Evolutionary conservation across 23 red algal species (phyloP).

Genomic region (Gracilaria caudata): DNA sequence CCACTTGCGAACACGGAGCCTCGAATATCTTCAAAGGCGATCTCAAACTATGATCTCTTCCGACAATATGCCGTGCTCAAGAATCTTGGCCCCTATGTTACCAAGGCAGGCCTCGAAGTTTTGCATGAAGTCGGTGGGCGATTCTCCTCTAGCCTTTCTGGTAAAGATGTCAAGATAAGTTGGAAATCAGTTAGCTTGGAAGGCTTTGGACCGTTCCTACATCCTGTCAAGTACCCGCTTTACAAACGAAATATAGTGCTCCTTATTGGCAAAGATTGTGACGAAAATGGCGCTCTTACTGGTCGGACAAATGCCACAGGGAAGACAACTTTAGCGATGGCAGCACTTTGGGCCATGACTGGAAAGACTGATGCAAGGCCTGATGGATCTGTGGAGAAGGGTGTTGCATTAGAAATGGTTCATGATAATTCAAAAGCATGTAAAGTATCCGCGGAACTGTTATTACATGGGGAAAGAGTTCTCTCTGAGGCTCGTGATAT

Average conservation of each 20-base stretch:
- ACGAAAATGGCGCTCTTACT: slow-evolving; percentile 48
- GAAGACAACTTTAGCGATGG: slow-evolving; percentile 85
- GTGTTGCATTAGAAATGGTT: slow-evolving; percentile 64
- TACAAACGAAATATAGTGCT: slow-evolving; percentile 65
- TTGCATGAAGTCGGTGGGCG: slow-evolving; percentile 41
- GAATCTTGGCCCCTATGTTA: slow-evolving; percentile 22
- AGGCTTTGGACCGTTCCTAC: slow-evolving; percentile 69
- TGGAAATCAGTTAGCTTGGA: slow-evolving; percentile 68
- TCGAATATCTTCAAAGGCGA: slow-evolving; percentile 20
- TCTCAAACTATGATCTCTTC: slow-evolving; percentile 59
- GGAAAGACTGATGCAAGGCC: slow-evolving; percentile 57
- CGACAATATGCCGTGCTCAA: slow-evolving; percentile 42
- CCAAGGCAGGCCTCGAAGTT: slow-evolving; percentile 36
- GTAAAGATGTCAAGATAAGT: slow-evolving; percentile 47
- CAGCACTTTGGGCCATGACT: slow-evolving; percentile 85
- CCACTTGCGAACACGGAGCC: slow-evolving; percentile 38
- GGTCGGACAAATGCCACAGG: slow-evolving; percentile 75
- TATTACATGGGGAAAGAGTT: slow-evolving; percentile 34
- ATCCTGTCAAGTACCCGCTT: slow-evolving; percentile 66
- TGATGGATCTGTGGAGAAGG: slow-evolving; percentile 62
- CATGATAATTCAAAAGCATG: slow-evolving; percentile 58
- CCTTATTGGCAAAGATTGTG: slow-evolving; percentile 58
- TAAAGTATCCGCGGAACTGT: slow-evolving; percentile 43
- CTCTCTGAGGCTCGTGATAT: slow-evolving; percentile 42
- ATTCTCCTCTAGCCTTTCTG: slow-evolving; percentile 29